Evolutionary conservation across 1,284 basidiomycete species (phyloP), one percentile per base, ranked within the genome.

Genomic region (Microbotryomycetes sp.): DNA sequence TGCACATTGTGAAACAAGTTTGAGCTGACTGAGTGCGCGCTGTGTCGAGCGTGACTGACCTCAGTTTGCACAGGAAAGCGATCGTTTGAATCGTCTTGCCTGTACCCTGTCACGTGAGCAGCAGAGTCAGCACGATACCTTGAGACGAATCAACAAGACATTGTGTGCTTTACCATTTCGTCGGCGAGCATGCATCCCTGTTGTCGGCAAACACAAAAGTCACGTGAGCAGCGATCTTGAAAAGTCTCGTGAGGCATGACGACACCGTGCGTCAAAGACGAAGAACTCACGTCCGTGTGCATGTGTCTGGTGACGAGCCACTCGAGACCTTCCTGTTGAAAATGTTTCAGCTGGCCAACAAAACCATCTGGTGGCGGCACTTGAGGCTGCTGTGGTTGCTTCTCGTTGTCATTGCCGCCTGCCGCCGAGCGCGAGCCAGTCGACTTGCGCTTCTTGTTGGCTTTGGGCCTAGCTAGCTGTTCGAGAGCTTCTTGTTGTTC

Each of bases 261-360:
- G 36, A 42, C 36, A 42, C 19, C 19, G 36, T 19, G 36, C 36
- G 36, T n/a, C n/a, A n/a, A n/a, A 78, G 63, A 87, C 85, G 69
- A 89, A 92, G 30, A n/a, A 42, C 36, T 42, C 36, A 42, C 36
- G 36, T 42, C 36, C 36, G 36, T 42, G 36, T 42, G 36, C 36
- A 80, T 79, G 76, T 96, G 92, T 42, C 96, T 79, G 73, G 86
- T 88, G 0, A 88, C 88, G 6, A 97, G 83, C 93, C 93, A 98
- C 72, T 97, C 91, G 52, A 97, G 77, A 0, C 93, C 93, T 14
- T 87, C 83, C 65, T 92, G 88, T 73, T 98, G 94, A 74, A 97
- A 98, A 1, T 92, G 91, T 29, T 93, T 86, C 45, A 98, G 80
- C 3, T 83, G 83, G 0, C 92, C 93, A 14, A 93, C 85, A 25